Evolutionary conservation across 768 basidiomycete genomes (phyloP), one percentile per base, ranked within the genome.

Genomic region (Clavaria fumosa): DNA sequence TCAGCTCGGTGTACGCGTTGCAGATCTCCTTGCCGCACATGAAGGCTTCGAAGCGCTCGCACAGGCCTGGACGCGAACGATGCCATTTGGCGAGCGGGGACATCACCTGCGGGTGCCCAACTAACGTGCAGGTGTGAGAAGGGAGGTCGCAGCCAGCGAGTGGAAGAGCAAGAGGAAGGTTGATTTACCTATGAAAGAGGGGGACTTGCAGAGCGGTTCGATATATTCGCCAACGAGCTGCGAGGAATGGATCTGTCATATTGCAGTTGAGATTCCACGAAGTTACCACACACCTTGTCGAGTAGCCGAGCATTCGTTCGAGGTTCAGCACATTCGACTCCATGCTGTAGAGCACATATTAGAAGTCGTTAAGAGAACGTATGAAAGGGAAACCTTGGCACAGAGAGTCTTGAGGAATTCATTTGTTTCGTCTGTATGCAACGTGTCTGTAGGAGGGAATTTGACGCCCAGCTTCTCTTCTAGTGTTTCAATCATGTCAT

Each of bases 21-120:
- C 88, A 91, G 59, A 97, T 78, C 61, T 96, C 93, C 69, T 95
- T 91, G 42, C 88, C 88, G 37, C 89, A 93, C 70, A 99, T 72
- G 72, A 99, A 99, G 6, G 76, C 88, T 57, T 99, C 95, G 63
- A 99, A 99, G 12, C 95, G 89, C 58, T 99, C 95, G 59, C 95
- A 97, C 18, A 99, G 70, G 26, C 95, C 95, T 0, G 90, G 86
- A 28, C 86, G 76, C n/a, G 84, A 85, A 45, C 95, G 85, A 58
- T 97, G 91, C 73, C 83, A 86, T 66, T 99, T 99, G 57, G 95
- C 95, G 23, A 99, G 77, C 2, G 95, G 95, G 0, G 93, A 96
- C 95, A 99, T 99, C 47, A 97, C 88, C 64, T 97, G 91, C 11
- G 95, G 95, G 61, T 97, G 95, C 21, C 95, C 95, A 44, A 93